Evolutionary conservation across 306 rosid genomes (phyloP), one percentile per base, ranked within the genome.

Genomic region (Corylus avellana): DNA sequence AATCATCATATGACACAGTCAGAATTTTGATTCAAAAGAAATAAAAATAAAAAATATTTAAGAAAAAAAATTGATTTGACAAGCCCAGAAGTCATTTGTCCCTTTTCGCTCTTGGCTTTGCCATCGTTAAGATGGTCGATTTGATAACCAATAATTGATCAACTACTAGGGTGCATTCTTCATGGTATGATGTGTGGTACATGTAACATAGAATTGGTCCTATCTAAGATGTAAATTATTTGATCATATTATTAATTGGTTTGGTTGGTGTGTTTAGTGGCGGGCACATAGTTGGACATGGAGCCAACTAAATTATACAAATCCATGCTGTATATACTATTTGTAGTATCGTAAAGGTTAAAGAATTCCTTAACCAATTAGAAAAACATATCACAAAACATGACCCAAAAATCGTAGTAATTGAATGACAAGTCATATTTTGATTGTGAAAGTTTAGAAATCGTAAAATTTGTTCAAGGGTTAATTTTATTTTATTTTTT

Each of bases 261-360:
- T 55, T 58, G 69, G 55, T 66, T 66, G 78, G 74, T 63, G 53
- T 44, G 70, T 69, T 54, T 66, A 66, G 78, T 80, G 83, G 83
- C 55, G 27, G 51, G 68, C 85, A 71, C 78, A 62, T 62, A 59
- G 25, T 63, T 57, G 8, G 25, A 67, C 17, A 39, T 7, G 42
- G 1, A 13, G 42, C 10, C 44, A 13, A 62, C 4, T 29, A 29
- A 29, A 62, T 62, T 27, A 62, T 27, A 62, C 18, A 62, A 27
- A 29, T 27, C 72, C n/a, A 42, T 42, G 68, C 10, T 18, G 72
- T 14, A 35, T 16, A 14, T 64, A 35, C 46, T 7, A 14, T 8
- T 59, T 59, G 66, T 22, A 59, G 37, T 59, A 17, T 3, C 46
- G 35, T 11, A 25, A 22, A 59, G 35, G 66, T 59, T 29, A 25